Base-by-base conservation (phyloP, 2,329 filamentous ascomycete genomes). In the Cadophora sp. region DNA sequence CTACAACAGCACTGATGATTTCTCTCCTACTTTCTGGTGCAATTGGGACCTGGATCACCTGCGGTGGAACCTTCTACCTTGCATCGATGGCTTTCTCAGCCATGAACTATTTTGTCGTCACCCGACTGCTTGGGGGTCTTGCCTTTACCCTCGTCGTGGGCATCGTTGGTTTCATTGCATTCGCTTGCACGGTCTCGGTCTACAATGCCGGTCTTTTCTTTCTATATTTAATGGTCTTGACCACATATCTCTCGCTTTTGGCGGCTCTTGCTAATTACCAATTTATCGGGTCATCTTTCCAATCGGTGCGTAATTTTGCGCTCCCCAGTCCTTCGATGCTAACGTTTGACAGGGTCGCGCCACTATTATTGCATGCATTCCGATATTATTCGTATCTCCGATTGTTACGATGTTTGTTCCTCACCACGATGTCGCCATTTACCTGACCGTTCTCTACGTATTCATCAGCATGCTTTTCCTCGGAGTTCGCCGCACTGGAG, bases 11-110 rank as follows among this genome's bases (percentile, higher is more conserved):
- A 1, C 76, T 90, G 50, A 84, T 90, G 80, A 84, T 86, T 14
- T 85, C 87, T 1, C 79, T 89, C 8, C 77, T 90, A 14, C 79
- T 89, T 27, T 87, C 86, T 8, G 87, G 87, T 50, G 87, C 84
- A 6, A 85, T 89, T 58, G 87, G 87, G 27, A 88, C 87, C 7
- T 89, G 86, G 87, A 87, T 89, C 50, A 86, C 86, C 7, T 87
- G 86, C 66, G 86, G 86, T 31, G 88, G 87, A 1, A 86, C 85
- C 37, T 90, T 89, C 76, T 90, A 90, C 71, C 81, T 89, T 46
- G 81, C 83, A 50, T 84, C 83, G 0, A 85, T 85, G 83, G 84
- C 85, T 1, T 86, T 86, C 69, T 71, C 69, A 11, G 81, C 79
- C 59, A 81, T 82, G 79, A 79, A 81, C 40, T 79, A 79, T 68